Conservation (phyloP, 352 stramenopile genomes). For the Pythium pyrilobum region DNA sequence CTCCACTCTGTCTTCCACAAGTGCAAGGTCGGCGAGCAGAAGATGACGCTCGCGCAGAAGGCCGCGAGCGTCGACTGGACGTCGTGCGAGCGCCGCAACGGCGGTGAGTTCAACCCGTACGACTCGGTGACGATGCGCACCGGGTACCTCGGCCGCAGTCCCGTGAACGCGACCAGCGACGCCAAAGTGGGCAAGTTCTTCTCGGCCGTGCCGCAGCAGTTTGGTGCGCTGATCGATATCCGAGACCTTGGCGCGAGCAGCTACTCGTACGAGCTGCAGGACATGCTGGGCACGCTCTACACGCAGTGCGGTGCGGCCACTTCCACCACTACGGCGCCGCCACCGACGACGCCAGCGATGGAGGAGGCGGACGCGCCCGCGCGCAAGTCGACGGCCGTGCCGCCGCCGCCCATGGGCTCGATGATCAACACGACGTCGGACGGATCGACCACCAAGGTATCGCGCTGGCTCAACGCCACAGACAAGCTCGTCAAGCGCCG, state of each 20-base stretch:
- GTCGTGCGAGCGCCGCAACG: constrained; percentile 35
- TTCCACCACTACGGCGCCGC: background rate
- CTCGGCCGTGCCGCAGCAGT: constrained; percentile 3
- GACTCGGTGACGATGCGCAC: constrained; percentile 43
- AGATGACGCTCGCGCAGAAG: constrained; percentile 46
- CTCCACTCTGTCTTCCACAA: constrained; percentile 74
- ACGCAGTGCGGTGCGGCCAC: constrained; percentile 3
- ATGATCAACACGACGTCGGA: constrained; percentile 2
- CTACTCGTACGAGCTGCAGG: constrained; percentile 28
- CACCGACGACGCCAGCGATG: background rate
- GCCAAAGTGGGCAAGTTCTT: constrained; percentile 7
- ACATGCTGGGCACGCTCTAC: constrained; percentile 13
- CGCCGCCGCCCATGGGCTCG: background rate
- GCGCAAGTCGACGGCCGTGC: background rate
- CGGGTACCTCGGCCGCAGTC: constrained; percentile 26
- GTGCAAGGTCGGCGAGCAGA: constrained; percentile 41
- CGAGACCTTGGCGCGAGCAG: constrained; percentile 20
- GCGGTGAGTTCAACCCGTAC: constrained; percentile 31
- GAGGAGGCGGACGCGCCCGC: background rate
- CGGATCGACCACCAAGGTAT: background rate
- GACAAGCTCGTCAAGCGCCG: constrained; percentile 4
- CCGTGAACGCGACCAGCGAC: constrained; percentile 10
- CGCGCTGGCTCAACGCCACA: constrained; percentile 5
- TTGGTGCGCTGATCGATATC: constrained; percentile 14
- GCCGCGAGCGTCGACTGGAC: constrained; percentile 36